Percentiles rank a stretch among this genome's conserved stretches.
Evolutionary conservation across 768 basidiomycete genomes (phyloP).

Genomic region (Plicaturopsis crispa): DNA sequence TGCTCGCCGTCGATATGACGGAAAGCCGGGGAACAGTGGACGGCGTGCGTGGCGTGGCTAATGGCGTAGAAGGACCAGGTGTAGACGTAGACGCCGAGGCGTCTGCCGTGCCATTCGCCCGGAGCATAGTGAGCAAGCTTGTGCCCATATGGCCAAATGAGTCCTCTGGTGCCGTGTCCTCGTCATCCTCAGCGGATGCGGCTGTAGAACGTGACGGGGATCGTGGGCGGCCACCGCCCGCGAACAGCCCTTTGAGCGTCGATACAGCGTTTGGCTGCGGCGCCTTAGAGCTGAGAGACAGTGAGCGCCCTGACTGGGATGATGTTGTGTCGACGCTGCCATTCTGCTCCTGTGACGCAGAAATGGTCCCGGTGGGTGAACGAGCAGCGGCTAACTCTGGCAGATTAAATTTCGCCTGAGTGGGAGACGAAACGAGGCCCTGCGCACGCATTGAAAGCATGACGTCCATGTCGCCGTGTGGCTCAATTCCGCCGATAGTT

Average conservation of each 20-base stretch:
- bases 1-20: slow-evolving; percentile 30
- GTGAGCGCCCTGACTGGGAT: slow-evolving; percentile 35
- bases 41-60: slow-evolving; percentile 1
- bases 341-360: slow-evolving; percentile 28
- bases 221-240: slow-evolving; percentile 39
- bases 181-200: slow-evolving; percentile 29
- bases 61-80: slow-evolving; percentile 15
- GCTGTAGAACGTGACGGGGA: slow-evolving; percentile 39
- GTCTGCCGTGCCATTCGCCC: slow-evolving; percentile 28
- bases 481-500: slow-evolving; percentile 42
- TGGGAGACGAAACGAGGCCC: slow-evolving; percentile 38
- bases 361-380: slow-evolving; percentile 15
- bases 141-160: slow-evolving; percentile 51
- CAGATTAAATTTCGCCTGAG: slow-evolving; percentile 7
- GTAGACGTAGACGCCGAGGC: slow-evolving; percentile 18
- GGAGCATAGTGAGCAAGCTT: slow-evolving; percentile 45
- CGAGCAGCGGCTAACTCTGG: slow-evolving; percentile 3
- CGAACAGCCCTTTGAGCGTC: slow-evolving; percentile 54
- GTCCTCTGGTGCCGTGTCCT: slow-evolving; percentile 38
- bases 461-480: slow-evolving; percentile 76
- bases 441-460: slow-evolving; percentile 75
- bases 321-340: slow-evolving; percentile 29
- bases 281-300: slow-evolving; percentile 28
- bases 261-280: slow-evolving; percentile 29
- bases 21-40: slow-evolving; percentile 11